Evolutionary conservation across 208 protist genomes (phyloP).

Genomic region (Crithidia mellificae): DNA sequence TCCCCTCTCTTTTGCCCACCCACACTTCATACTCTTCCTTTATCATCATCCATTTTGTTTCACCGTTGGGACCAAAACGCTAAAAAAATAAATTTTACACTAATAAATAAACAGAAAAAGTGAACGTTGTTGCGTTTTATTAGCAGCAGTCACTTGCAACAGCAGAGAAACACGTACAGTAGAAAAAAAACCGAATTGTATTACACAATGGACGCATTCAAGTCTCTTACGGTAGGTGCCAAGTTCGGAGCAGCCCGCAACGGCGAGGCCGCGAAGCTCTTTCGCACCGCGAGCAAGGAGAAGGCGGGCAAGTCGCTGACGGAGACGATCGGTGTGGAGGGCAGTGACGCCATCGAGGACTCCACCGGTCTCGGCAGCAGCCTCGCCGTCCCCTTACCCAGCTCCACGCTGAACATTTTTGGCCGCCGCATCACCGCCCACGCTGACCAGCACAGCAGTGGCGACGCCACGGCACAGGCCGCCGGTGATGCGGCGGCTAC

Average conservation of each 20-base stretch:
- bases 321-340: conserved; percentile 17
- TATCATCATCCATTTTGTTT: no score
- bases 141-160: no score
- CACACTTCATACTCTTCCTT: no score
- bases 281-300: conserved; percentile 30
- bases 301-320: conserved; percentile 18
- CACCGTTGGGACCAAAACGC: no score
- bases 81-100: no score
- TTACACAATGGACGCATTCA: conserved; percentile 64
- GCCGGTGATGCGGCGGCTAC: conserved; percentile 4
- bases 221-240: conserved; percentile 57
- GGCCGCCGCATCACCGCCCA: conserved; percentile 8
- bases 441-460: neutral
- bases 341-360: conserved; percentile 12
- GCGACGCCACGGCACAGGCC: neutral
- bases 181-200: no score
- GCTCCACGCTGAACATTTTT: conserved; percentile 62
- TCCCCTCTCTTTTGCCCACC: no score
- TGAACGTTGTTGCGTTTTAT: no score
- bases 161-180: no score
- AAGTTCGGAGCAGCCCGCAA: conserved; percentile 61
- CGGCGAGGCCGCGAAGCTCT: conserved; percentile 62
- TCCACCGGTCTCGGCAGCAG: conserved; percentile 20
- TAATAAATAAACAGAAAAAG: no score
- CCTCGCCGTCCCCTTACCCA: conserved; percentile 48